Evolutionary conservation across 177 flowering plant species (phyloP).

Genomic region (Vitis hybrid): DNA sequence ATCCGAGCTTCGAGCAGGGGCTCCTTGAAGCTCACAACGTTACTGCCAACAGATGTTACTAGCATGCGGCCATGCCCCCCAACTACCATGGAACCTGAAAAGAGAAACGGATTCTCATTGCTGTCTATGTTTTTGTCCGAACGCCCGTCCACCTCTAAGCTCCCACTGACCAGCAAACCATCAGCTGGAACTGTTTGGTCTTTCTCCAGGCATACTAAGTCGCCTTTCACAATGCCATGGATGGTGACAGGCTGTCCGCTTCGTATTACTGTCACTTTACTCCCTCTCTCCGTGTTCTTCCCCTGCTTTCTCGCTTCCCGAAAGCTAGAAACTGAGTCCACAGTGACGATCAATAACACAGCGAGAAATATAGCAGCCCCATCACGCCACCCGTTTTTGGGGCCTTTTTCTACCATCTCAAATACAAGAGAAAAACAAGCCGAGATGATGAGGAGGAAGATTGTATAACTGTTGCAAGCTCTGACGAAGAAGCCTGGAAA

Average conservation of each 20-base stretch:
- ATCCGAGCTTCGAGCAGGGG: constrained; percentile 7
- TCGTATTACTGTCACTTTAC: constrained; percentile 11
- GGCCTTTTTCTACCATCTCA: constrained; percentile 12
- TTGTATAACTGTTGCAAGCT: constrained; percentile 7
- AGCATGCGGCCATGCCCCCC: constrained; percentile 19
- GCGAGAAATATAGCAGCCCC: constrained; percentile 15
- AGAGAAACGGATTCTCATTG: constrained; percentile 17
- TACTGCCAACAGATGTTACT: constrained; percentile 13
- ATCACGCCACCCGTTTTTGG: constrained; percentile 18
- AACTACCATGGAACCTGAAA: constrained; percentile 12
- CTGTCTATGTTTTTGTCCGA: neutral
- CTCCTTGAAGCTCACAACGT: neutral
- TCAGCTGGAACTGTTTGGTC: constrained; percentile 22
- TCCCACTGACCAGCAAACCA: constrained; percentile 14
- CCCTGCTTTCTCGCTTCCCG: neutral
- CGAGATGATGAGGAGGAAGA: constrained; percentile 16
- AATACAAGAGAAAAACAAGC: constrained; percentile 13
- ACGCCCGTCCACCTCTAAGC: constrained; percentile 15
- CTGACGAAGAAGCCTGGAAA: constrained; percentile 2
- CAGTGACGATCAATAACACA: neutral
- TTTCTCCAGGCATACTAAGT: constrained; percentile 10
- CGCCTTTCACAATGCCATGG: constrained; percentile 14
- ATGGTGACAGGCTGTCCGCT: neutral
- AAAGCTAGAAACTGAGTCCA: constrained; percentile 5
- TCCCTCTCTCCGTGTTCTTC: neutral